Evolutionary conservation across 192 early-diverging fungal species (phyloP), one percentile per base, ranked within the genome.

Genomic region (Backusella australiensis): DNA sequence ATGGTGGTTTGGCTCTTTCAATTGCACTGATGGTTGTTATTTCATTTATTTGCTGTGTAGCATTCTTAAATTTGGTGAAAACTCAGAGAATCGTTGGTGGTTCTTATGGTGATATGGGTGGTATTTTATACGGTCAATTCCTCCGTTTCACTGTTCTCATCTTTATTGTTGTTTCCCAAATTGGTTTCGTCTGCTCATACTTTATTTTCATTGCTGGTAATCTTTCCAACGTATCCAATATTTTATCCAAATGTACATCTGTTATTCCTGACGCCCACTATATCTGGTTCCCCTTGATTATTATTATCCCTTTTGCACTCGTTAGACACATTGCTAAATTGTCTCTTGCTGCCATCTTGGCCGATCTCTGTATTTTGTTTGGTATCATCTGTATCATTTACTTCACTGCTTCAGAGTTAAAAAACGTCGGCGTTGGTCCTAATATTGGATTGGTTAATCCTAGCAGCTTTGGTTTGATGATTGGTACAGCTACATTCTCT

Each of bases 151-250:
- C 42, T 67, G 76, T 81, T 12, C 82, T 90, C 71, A 82, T 88
- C 42, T 87, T 89, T 35, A 89, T 93, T 34, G 86, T 85, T 46
- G 73, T 93, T 34, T 88, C 90, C 12, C 89, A 96, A 85, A 86
- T 94, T 63, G 96, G 96, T 2, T 97, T 97, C 80, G 91, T 93
- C 72, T 96, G 93, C 66, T 94, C 94, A 0, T 96, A 96, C 72
- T 87, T 92, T 68, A 95, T 97, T 39, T 97, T 97, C 82, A 88
- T 97, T 15, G 91, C 94, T 6, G 91, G 94, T 76, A 97, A 96
- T 78, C 83, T 96, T 59, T 84, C 85, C 14, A 91, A 93, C 34
- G 85, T 91, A 49, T 81, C 92, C 67, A 89, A 91, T 80, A 86
- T 90, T 17, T 76, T 90, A 6, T 90, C 90, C 26, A 82, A 89